A percentile compares a stretch with the other conserved stretches of the same genome.
Evolutionary conservation across 1,284 basidiomycete species (phyloP).

Genomic region (Uromyces viciae-fabae): DNA sequence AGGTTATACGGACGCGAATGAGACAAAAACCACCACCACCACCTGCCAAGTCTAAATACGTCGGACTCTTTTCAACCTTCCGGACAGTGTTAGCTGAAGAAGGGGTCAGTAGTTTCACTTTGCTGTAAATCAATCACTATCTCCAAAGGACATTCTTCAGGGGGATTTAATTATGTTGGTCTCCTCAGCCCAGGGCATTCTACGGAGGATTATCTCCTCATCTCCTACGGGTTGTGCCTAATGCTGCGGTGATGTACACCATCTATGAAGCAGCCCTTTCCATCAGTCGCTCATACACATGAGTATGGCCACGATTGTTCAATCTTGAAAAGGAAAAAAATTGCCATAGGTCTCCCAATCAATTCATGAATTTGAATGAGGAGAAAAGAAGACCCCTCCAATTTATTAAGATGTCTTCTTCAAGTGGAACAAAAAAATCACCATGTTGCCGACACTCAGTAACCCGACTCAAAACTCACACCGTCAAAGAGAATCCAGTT

Average conservation of each 20-base stretch:
- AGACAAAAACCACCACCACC: constrained; percentile 63
- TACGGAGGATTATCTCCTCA: constrained; percentile 94
- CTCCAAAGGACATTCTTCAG: background rate
- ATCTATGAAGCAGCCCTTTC: constrained; percentile 54
- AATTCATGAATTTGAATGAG: no score
- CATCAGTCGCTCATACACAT: constrained; percentile 37
- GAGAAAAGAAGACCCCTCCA: no score
- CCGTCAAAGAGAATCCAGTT: no score
- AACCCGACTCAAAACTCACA: no score
- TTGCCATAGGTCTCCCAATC: no score
- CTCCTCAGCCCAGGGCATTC: constrained; percentile 60
- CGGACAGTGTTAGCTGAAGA: constrained; percentile 83
- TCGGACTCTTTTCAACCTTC: constrained; percentile 78
- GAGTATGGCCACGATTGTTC: no score
- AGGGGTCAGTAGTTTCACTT: constrained; percentile 59
- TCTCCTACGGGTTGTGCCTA: constrained; percentile 92
- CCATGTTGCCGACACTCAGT: no score
- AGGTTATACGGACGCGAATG: constrained; percentile 87
- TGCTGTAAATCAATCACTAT: background rate
- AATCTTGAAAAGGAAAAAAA: no score
- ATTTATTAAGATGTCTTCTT: no score
- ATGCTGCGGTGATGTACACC: constrained; percentile 93
- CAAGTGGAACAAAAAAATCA: no score
- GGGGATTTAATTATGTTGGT: background rate
- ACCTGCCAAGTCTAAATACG: constrained; percentile 66